These are phyloP conservation scores for Dioscorea cayenensis DNA, from an alignment of 116 monocot species.

Conservation along the genomic window DNA sequence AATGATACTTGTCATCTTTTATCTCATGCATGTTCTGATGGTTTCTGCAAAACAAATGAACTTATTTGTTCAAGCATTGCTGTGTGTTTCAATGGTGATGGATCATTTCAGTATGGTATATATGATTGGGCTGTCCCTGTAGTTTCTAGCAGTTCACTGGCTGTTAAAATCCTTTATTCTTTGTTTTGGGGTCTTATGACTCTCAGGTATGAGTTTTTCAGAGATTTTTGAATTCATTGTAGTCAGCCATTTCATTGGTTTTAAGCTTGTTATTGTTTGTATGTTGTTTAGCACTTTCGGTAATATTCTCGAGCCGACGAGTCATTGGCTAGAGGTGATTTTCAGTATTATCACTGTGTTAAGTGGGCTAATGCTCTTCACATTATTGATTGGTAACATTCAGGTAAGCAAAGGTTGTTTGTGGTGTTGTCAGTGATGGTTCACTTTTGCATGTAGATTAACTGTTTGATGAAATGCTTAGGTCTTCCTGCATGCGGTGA, in stretches of 20 bases:
- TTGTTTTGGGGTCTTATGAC: conserved; percentile 92
- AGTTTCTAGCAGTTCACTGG: conserved; percentile 58
- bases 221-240: too few relatives aligned
- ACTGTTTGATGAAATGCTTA: conserved; percentile 1
- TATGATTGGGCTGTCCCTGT: conserved; percentile 64
- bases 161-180: conserved; percentile 80
- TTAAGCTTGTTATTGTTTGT: background rate
- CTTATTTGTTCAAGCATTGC: background rate
- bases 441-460: too few relatives aligned
- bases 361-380: conserved; percentile 60
- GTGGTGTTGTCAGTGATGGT: too few relatives aligned
- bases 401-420: conserved; percentile 25
- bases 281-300: conserved; percentile 44
- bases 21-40: conserved; percentile 8
- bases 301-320: conserved; percentile 59
- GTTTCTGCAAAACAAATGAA: too few relatives aligned
- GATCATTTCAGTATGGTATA: conserved; percentile 61
- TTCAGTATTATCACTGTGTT: conserved; percentile 54
- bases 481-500: conserved; percentile 65
- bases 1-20: conserved; percentile 39
- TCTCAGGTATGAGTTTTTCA: conserved; percentile 41
- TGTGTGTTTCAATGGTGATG: conserved; percentile 39
- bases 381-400: conserved; percentile 64
- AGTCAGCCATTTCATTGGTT: too few relatives aligned
- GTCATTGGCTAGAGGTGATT: conserved; percentile 59